Conservation (phyloP, 352 stramenopile genomes). For the Halophytophthora polymorphica region DNA sequence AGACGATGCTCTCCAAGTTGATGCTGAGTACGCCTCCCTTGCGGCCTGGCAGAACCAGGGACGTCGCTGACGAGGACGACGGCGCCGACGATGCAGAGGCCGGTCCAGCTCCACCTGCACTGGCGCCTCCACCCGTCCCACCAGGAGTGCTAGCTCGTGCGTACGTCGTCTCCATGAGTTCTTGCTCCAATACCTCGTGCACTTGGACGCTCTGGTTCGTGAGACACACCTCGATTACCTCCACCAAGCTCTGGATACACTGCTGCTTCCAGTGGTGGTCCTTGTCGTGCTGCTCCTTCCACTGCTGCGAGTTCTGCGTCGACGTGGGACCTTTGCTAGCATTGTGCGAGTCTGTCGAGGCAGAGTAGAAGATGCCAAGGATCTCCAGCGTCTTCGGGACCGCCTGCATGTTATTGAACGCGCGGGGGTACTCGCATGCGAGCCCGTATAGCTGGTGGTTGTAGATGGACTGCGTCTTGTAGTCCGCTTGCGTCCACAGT, state of each 20-base stretch:
- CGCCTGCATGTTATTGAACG: slow-evolving; percentile 63
- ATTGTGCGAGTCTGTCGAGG: slow-evolving; percentile 6
- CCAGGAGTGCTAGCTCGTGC: slow-evolving; percentile 28
- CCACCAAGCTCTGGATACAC: slow-evolving; percentile 70
- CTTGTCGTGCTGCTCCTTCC: slow-evolving; percentile 43
- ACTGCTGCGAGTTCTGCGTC: slow-evolving; percentile 43
- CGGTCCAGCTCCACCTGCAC: slow-evolving; percentile 10
- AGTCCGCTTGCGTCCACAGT: slow-evolving; percentile 57
- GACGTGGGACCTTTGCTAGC: slow-evolving; percentile 7
- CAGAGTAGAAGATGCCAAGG: slow-evolving; percentile 52
- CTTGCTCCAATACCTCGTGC: slow-evolving; percentile 62
- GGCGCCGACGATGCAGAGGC: slow-evolving; percentile 14
- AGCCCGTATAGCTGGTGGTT: slow-evolving; percentile 75
- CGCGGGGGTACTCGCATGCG: slow-evolving; percentile 61
- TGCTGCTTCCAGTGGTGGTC: slow-evolving; percentile 72
- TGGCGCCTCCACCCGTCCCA: slow-evolving; percentile 10
- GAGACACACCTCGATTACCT: slow-evolving; percentile 73
- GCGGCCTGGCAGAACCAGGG: slow-evolving; percentile 21
- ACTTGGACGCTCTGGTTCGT: slow-evolving; percentile 75
- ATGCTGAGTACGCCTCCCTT: slow-evolving; percentile 74
- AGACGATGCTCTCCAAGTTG: slow-evolving; percentile 78
- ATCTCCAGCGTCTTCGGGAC: slow-evolving; percentile 66
- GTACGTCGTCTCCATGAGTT: slow-evolving; percentile 71
- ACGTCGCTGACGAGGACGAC: slow-evolving; percentile 17
- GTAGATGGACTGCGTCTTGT: slow-evolving; percentile 80